Base-by-base conservation (phyloP, 2,329 filamentous ascomycete species). In the Lachnellula cervina region DNA sequence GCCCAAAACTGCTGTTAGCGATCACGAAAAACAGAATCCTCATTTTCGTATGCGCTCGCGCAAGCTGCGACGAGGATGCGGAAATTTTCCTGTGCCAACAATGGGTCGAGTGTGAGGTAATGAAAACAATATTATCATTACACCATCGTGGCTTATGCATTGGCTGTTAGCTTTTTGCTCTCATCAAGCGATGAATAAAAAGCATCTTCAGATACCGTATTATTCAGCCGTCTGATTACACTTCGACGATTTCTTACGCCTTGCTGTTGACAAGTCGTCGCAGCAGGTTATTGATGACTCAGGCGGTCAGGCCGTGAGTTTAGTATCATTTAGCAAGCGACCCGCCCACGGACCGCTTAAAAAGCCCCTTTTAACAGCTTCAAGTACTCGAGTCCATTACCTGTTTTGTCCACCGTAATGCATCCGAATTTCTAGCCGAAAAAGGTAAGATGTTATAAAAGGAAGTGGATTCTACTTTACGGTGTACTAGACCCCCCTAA, bases 1-100 rank as follows among this genome's bases (percentile, higher is more conserved):
- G 60, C 58, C 49, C 54, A 52, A 28, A 49, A 45, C 54, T 62
- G 46, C 61, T 63, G 13, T 61, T 62, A 64, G 57, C 21, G 53
- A 57, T 58, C 46, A 47, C 54, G 51, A 57, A 14, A 46, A 53
- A 38, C 5, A 23, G 21, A 23, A 23, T 32, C 28, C 50, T 56
- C 50, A 56, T 48, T 40, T 51, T 48, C 46, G 1, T 34, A 13
- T 49, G 46, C 23, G 21, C 17, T 44, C 19, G 19, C 19, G 8
- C 42, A 44, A 44, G 42, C 6, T 21, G 42, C 11, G 11, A 23
- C 42, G 38, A 25, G 16, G 42, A 44, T 44, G 19, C 19, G n/a
- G 42, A 44, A 37, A 50, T 25, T 38, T 50, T 50, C 28, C 17
- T 34, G 14, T 42, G 48, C 48, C 19, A 23, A 9, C 23, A 23